Base-by-base conservation (phyloP, 2,329 filamentous ascomycete species). In the Arthrobotrys sinensis region DNA sequence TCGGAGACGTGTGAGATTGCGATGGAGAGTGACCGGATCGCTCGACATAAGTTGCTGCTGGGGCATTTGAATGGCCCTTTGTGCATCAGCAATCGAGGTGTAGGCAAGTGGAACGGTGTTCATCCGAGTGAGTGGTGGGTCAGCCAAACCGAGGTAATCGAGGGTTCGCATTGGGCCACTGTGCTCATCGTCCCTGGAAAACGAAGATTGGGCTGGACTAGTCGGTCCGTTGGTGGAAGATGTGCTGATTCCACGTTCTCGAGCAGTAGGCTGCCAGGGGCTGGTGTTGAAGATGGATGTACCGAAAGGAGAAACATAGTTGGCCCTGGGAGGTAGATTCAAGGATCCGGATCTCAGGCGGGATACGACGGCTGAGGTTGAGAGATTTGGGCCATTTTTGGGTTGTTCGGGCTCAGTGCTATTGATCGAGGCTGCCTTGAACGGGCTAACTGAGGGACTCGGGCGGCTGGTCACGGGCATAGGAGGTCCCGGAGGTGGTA, bases 81-180 rank as follows among this genome's bases (percentile, higher is more conserved):
- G 87, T 69, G 88, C 87, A 70, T 88, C 86, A 81, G 85, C 88
- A 83, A 84, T 87, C 16, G 53, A 21, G 4, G 34, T 11, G 32
- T 60, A 60, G 10, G 32, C 53, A 80, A 82, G 86, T 38, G 57
- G 46, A 48, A 90, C 90, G 79, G 96, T 86, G 80, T 91, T 91
- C 60, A 92, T 91, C 80, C 91, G 89, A 77, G 90, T 87, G 66
- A 93, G 91, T 19, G 96, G 95, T 14, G 94, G 97, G 84, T 98
- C 96, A 36, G 94, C 95, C 62, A 99, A 88, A 57, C 96, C 96
- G 77, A 99, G 89, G 83, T 99, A 99, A 84, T 99, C 96, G 81
- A 99, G 86, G 1, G 96, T 99, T 83, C 93, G 92, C 89, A 91
- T 91, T 82, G 91, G 89, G 81, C 97, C 93, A 83, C 97, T 94